Percentiles rank a stretch among this genome's conserved stretches.
These are phyloP conservation scores for Madurella fahalii DNA, from an alignment of 2,329 filamentous ascomycete genomes.

Conservation along the genomic window DNA sequence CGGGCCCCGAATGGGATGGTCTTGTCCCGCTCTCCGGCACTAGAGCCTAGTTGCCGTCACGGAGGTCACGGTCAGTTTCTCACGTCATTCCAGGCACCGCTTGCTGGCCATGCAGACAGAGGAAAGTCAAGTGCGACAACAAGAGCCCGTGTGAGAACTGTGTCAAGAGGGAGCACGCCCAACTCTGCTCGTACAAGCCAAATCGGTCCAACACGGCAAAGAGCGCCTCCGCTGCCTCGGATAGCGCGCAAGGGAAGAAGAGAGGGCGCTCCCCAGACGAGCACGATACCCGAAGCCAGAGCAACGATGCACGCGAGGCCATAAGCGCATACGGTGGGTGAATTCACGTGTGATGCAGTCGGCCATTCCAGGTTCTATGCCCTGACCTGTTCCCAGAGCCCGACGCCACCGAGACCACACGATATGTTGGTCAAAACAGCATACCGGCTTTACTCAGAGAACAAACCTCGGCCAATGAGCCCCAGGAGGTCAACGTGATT, in stretches of 20 bases:
- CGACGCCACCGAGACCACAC: constrained; percentile 50
- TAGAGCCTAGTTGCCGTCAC: background rate
- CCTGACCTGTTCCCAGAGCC: constrained; percentile 37
- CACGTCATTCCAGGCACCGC: constrained; percentile 47
- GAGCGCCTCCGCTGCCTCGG: constrained; percentile 30
- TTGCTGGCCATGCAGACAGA: constrained; percentile 64
- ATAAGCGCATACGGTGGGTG: constrained; percentile 32
- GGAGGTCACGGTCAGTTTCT: background rate
- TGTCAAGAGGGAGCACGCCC: constrained; percentile 60
- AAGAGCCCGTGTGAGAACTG: constrained; percentile 66
- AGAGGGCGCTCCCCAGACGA: constrained; percentile 42
- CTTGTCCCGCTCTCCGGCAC: background rate
- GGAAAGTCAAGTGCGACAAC: constrained; percentile 67
- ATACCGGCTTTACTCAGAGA: constrained; percentile 63
- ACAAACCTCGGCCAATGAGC: constrained; percentile 52
- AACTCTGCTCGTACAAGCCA: constrained; percentile 64
- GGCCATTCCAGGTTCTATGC: background rate
- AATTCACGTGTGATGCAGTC: background rate
- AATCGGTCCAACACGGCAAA: constrained; percentile 45
- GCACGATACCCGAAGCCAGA: constrained; percentile 34
- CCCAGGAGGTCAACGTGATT: constrained; percentile 51
- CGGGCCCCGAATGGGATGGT: constrained; percentile 13
- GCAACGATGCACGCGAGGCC: constrained; percentile 36
- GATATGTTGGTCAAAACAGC: constrained; percentile 64
- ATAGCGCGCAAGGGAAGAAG: constrained; percentile 34